Percentiles rank a stretch among this genome's conserved stretches.
Evolutionary conservation across 495 filamentous ascomycete species (phyloP).

Genomic region (Tirmania nivea): DNA sequence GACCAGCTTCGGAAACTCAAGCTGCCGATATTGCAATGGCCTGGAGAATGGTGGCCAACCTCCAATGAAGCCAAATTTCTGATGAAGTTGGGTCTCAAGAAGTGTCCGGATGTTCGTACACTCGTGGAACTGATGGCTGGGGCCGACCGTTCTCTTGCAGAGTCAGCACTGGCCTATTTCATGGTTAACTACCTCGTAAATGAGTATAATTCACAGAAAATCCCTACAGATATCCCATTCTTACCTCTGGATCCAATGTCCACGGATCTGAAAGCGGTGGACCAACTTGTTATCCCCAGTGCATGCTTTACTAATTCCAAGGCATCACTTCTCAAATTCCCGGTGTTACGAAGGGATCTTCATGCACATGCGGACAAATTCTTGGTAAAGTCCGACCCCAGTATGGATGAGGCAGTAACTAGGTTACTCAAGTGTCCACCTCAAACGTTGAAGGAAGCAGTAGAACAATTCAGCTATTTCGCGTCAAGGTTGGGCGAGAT

Average conservation of each 20-base stretch:
- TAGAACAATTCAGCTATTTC: conserved; percentile 59
- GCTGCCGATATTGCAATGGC: conserved; percentile 71
- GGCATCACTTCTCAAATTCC: conserved; percentile 55
- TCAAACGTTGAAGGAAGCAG: conserved; percentile 36
- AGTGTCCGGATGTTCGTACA: conserved; percentile 43
- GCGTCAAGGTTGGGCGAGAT: conserved; percentile 54
- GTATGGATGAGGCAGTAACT: conserved; percentile 49
- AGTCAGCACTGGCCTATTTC: conserved; percentile 59
- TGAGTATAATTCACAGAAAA: conserved; percentile 29
- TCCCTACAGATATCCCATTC: conserved; percentile 33
- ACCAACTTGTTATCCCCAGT: conserved; percentile 42
- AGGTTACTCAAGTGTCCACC: conserved; percentile 50
- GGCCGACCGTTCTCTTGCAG: conserved; percentile 34
- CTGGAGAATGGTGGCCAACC: conserved; percentile 36
- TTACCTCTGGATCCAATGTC: conserved; percentile 7
- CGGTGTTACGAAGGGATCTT: conserved; percentile 49
- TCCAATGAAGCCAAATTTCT: conserved; percentile 58
- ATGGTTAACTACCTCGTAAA: conserved; percentile 56
- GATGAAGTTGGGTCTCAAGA: conserved; percentile 42
- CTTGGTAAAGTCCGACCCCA: conserved; percentile 59
- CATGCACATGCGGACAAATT: conserved; percentile 59
- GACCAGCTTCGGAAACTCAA: conserved; percentile 42
- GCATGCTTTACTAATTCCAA: conserved; percentile 65
- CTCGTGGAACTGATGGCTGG: conserved; percentile 57
- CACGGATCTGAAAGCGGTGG: conserved; percentile 10